Conservation (phyloP, 148 eudicot genomes). For the Rhododendron ferrugineum region DNA sequence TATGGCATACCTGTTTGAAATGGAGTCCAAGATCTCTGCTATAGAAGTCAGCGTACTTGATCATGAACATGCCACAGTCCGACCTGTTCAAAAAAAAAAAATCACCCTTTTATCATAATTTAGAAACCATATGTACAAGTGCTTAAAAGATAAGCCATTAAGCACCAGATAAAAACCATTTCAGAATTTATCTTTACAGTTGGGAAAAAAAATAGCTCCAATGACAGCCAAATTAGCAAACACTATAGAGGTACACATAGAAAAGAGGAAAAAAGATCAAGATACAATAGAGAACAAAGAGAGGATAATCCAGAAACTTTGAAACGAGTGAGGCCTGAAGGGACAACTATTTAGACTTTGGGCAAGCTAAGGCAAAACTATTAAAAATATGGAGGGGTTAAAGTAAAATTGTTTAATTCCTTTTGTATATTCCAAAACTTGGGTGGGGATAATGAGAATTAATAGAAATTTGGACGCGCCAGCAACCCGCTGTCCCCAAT, state of each 20-base stretch:
- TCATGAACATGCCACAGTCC: slow-evolving; percentile 96
- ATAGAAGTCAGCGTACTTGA: slow-evolving; percentile 89
- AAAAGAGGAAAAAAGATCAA: neutral
- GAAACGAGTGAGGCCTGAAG: neutral
- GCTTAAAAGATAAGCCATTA: neutral
- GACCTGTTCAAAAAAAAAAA: slow-evolving; percentile 41
- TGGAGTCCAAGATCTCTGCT: slow-evolving; percentile 82
- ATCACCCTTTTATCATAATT: slow-evolving; percentile 4
- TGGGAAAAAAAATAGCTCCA: neutral
- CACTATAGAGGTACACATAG: neutral
- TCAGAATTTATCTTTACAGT: neutral
- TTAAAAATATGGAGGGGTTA: neutral
- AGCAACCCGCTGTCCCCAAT: neutral
- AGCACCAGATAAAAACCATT: neutral
- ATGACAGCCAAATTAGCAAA: neutral
- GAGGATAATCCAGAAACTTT: neutral
- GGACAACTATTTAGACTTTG: neutral
- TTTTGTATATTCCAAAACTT: neutral
- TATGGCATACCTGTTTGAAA: slow-evolving; percentile 62
- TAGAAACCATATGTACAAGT: neutral
- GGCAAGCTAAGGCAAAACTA: neutral
- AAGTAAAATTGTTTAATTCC: neutral
- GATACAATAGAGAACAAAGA: neutral
- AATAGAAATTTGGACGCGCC: neutral
- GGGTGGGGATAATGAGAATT: neutral